phyloP scores from a whole-genome alignment of 1,284 basidiomycete species.

The Tilletia setariae region DNA sequence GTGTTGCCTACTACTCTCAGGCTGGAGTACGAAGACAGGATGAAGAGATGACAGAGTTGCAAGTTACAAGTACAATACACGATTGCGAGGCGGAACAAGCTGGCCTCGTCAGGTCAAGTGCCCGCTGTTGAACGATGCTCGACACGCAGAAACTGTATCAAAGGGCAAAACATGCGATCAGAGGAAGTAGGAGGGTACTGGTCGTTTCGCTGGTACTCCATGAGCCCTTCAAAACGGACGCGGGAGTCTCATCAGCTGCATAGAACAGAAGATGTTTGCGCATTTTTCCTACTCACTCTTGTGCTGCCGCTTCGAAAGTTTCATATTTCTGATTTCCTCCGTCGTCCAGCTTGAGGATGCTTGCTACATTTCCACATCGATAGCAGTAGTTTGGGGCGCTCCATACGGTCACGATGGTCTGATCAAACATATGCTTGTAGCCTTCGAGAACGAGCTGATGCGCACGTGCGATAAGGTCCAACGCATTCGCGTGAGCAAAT shows the following conservation, averaged over 20 bases:
- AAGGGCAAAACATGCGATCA: slow-evolving; percentile 17
- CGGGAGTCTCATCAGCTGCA: background rate
- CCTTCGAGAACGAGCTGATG: slow-evolving; percentile 97
- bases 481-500: slow-evolving; percentile 85
- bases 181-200: slow-evolving; percentile 48
- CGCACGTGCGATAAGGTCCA: slow-evolving; percentile 91
- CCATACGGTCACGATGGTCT: slow-evolving; percentile 95
- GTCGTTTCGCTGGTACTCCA: slow-evolving; percentile 46
- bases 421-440: slow-evolving; percentile 96
- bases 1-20: no score
- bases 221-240: slow-evolving; percentile 22
- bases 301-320: slow-evolving; percentile 48
- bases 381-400: slow-evolving; percentile 99
- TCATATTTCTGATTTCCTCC: slow-evolving; percentile 50
- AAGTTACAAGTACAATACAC: background rate
- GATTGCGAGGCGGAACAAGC: background rate
- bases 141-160: no score
- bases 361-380: slow-evolving; percentile 52
- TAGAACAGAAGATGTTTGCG: background rate
- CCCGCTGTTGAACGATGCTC: no score
- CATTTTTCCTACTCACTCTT: slow-evolving; percentile 22
- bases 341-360: slow-evolving; percentile 50
- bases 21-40: no score
- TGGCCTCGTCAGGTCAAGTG: background rate
- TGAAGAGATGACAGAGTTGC: no score